Percentiles rank a stretch among this genome's conserved stretches.
Evolutionary conservation across 176 grass and related monocot species (phyloP).

Genomic region (Guadua angustifolia): DNA sequence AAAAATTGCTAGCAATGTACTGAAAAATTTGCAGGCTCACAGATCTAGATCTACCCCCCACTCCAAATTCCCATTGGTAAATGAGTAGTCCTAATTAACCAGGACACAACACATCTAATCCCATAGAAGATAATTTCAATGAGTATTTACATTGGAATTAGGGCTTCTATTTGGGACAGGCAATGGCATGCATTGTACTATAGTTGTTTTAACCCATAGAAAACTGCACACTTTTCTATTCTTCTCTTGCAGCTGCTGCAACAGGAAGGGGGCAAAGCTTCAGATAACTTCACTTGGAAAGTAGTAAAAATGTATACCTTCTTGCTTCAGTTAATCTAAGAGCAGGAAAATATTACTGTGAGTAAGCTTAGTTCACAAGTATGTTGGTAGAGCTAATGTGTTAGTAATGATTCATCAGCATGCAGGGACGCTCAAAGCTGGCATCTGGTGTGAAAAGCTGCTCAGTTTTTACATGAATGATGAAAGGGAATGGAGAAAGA

Average conservation of each 20-base stretch:
- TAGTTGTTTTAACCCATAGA: constrained; percentile 38
- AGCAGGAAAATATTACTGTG: constrained; percentile 6
- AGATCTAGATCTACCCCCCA: constrained; percentile 65
- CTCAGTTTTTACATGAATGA: constrained; percentile 53
- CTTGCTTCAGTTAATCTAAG: constrained; percentile 34
- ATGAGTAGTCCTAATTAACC: constrained; percentile 65
- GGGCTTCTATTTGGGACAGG: constrained; percentile 58
- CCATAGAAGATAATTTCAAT: constrained; percentile 64
- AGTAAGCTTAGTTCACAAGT: constrained; percentile 49
- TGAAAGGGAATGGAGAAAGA: constrained; percentile 40
- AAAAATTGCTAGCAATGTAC: constrained; percentile 11
- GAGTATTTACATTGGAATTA: constrained; percentile 68
- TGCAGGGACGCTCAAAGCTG: constrained; percentile 48
- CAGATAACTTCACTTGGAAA: constrained; percentile 45
- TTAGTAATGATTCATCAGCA: constrained; percentile 45
- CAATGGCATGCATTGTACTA: constrained; percentile 41
- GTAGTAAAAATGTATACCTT: constrained; percentile 26
- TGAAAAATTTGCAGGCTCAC: constrained; percentile 50
- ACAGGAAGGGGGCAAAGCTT: constrained; percentile 2
- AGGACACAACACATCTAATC: constrained; percentile 54
- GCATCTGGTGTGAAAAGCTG: constrained; percentile 44
- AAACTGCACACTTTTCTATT: constrained; percentile 36
- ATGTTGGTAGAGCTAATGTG: constrained; percentile 36
- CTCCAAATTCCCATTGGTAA: constrained; percentile 70
- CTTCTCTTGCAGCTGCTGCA: constrained; percentile 19